These are phyloP conservation scores for California macrophylla DNA, from an alignment of 441 rosid genomes.

Conservation along the genomic window DNA sequence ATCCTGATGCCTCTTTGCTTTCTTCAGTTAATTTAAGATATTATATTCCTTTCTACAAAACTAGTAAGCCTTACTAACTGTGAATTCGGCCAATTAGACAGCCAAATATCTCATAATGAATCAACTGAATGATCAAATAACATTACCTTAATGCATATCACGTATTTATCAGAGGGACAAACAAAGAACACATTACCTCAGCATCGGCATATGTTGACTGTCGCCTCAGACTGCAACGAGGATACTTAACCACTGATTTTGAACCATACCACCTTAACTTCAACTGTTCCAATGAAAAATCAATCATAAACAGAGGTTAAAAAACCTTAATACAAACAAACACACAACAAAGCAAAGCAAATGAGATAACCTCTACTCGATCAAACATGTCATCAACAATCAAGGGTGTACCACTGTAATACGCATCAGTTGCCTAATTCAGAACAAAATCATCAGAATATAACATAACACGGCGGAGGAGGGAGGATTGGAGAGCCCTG, in stretches of 20 bases:
- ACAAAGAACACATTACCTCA: conserved; percentile 41
- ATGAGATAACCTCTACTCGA: conserved; percentile 68
- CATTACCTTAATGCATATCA: background rate
- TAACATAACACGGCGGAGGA: background rate
- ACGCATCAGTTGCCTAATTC: conserved; percentile 68
- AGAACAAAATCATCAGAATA: background rate
- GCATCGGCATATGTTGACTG: conserved; percentile 87
- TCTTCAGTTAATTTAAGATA: background rate
- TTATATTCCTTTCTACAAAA: background rate
- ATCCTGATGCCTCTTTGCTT: background rate
- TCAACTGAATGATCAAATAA: background rate
- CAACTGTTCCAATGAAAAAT: conserved; percentile 36
- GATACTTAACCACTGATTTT: conserved; percentile 81
- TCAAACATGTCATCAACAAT: conserved; percentile 94
- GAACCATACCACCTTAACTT: conserved; percentile 85
- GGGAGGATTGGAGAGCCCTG: background rate
- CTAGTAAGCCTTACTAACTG: background rate
- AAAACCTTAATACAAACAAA: background rate
- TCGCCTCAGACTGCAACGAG: conserved; percentile 79
- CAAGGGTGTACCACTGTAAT: conserved; percentile 76
- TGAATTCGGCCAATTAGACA: background rate
- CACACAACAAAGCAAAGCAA: background rate
- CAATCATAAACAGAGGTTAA: conserved; percentile 5
- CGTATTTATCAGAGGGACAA: conserved; percentile 16
- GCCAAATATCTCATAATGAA: background rate